A percentile compares a stretch with the other conserved stretches of the same genome.
Conservation (phyloP, 164 flowering plant species). For the Warburgia ugandensis region DNA sequence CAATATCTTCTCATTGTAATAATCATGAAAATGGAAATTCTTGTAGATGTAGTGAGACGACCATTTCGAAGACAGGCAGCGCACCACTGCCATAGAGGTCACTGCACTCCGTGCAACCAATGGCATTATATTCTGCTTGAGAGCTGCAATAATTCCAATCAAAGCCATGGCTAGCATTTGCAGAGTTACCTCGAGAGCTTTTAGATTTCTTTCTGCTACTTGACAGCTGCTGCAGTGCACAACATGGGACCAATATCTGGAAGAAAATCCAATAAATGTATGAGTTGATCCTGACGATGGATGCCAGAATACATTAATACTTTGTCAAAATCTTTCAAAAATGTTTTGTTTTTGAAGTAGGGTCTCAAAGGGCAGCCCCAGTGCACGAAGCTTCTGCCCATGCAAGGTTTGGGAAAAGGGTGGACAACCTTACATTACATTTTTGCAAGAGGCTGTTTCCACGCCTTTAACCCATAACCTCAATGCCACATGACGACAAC, state of each 20-base stretch:
- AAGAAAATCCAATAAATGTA: conserved; percentile 6
- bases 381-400: too few species aligned
- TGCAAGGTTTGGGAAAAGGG: too few species aligned
- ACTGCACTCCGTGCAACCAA: conserved; percentile 29
- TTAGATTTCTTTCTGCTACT: conserved; percentile 50
- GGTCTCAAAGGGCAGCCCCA: too few species aligned
- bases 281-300: background rate
- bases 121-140: conserved; percentile 35
- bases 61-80: conserved; percentile 53
- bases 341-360: too few species aligned
- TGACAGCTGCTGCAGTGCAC: conserved; percentile 82
- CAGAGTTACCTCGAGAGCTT: conserved; percentile 41
- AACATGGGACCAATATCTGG: conserved; percentile 82
- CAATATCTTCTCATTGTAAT: conserved; percentile 48
- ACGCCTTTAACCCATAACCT: too few species aligned
- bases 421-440: too few species aligned
- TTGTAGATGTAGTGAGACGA: conserved; percentile 63
- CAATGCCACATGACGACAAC: too few species aligned
- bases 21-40: conserved; percentile 64
- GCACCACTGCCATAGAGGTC: conserved; percentile 16
- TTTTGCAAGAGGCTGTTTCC: too few species aligned
- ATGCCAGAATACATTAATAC: too few species aligned
- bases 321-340: too few species aligned
- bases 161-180: conserved; percentile 50
- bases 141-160: conserved; percentile 55